Base-by-base conservation (phyloP, 495 filamentous ascomycete species). In the Staphylotrichum longicolle region DNA sequence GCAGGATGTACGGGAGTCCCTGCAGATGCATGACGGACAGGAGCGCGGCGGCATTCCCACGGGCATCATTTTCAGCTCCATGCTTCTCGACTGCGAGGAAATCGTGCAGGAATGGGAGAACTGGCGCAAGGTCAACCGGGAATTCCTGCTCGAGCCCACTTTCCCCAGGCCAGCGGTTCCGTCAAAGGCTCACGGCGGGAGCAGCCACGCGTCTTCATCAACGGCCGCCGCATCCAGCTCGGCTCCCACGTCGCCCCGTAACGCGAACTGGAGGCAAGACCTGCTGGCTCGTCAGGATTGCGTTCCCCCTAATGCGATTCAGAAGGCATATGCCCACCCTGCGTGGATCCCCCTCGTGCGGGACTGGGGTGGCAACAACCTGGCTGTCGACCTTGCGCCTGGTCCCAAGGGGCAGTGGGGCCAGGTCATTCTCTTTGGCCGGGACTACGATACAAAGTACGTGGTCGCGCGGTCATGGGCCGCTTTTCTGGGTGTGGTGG, bases 361-460 rank as follows among this genome's bases (percentile, higher is more conserved):
- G 57, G 94, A 99, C 73, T 99, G 94, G 94, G 94, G 94, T 67
- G 94, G 94, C 67, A 99, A 99, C 82, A 91, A 93, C 77, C 80
- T 99, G 67, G 92, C 92, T 12, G 85, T 96, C 39, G 94, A 99
- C 74, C 83, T 99, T 51, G 91, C 95, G 27, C 94, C 94, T 41
- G 95, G 94, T 3, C 90, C 94, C 3, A 83, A 84, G 14, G 94
- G 94, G 27, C 86, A 84, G 74, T 99, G 94, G 93, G 94, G 94
- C 50, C 94, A 99, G 69, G 83, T 99, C 52, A 96, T 99, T 66
- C 83, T 99, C 47, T 96, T 96, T 63, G 94, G 94, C 44, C 89
- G 94, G 32, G 94, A 99, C 75, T 99, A 96, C 74, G 94, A 99
- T 73, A 95, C 90, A 75, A 99, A 98, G 76, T 98, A 94, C 68